Evolutionary conservation across 805 yeast species (phyloP), one percentile per base, ranked within the genome.

Genomic region (Suhomyces prunicola): DNA sequence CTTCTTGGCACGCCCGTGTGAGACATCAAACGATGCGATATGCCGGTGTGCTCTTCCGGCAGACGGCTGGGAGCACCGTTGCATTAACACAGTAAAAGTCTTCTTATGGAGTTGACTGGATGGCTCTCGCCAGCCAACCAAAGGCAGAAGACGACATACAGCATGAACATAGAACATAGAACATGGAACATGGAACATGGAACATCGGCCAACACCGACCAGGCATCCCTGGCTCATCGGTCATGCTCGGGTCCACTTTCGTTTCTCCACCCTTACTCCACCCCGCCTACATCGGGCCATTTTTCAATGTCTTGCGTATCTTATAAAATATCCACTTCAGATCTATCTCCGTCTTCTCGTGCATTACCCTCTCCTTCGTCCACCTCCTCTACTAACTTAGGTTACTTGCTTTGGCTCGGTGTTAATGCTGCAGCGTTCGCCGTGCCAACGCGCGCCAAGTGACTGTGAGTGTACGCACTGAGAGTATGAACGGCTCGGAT

Each of bases 121-220:
- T 23, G 44, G 50, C 47, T 24, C 10, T 36, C 47, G 50, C 50
- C 50, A 47, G 35, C 48, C 53, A 45, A 59, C 65, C 65, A 64
- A 64, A 64, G 68, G 68, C 68, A 56, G 48, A 61, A 65, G 66
- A 64, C 54, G 22, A 64, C 8, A 26, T 6, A 3, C 8, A 24
- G 27, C 27, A 24, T 24, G n/a, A n/a, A n/a, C n/a, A n/a, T n/a
- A n/a, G n/a, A n/a, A n/a, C 19, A 3, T 19, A 19, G 19, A 19
- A 19, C 19, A 2, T 19, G 3, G 19, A 19, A 2, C 19, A 19
- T n/a, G n/a, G n/a, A n/a, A n/a, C n/a, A n/a, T n/a, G n/a, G 3
- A 19, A 19, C 3, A 19, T 19, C 19, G 19, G 19, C 19, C 19
- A 19, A 3, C 19, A 19, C 3, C 19, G 19, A 19, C 19, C 19